Evolutionary conservation across 2,329 filamentous ascomycete genomes (phyloP), one percentile per base, ranked within the genome.

Genomic region (Penicillium sp.): DNA sequence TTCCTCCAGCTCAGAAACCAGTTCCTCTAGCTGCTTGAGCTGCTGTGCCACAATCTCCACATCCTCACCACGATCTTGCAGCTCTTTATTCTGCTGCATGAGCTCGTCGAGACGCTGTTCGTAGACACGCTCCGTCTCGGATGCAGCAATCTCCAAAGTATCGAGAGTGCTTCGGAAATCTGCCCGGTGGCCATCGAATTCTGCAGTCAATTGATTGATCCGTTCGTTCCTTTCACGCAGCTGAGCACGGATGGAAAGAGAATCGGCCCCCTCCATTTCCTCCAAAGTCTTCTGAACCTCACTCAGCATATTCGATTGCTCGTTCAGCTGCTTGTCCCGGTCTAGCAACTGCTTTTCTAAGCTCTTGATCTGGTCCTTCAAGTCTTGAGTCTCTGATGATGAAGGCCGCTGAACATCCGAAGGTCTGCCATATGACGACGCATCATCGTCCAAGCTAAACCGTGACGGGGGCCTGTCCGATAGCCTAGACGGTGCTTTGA

Each of bases 101-200:
- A 98, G 71, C 49, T 74, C 72, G 42, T 74, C 73, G 3, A 76
- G 61, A 29, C 73, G 65, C 48, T 72, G 70, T 56, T 98, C 93
- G 65, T 98, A 98, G 11, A 98, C 91, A 22, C 91, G 80, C 69
- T 96, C 73, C 0, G 93, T 98, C 72, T 98, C 93, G 0, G 89
- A 87, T 63, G 89, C 95, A 2, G 93, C 94, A 73, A 97, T 81
- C 68, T 98, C 93, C 41, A 98, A 76, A 0, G 91, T 95, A 70
- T 98, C 93, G 51, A 98, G 93, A 14, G 93, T 98, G 67, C 88
- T 95, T 56, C 93, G 79, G 70, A 98, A 98, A 68, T 98, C 93
- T 14, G 93, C 91, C 48, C 93, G 81, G 65, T 98, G 91, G 8
- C 86, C 82, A 64, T 98, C 93, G 60, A 98, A 98, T 64, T 98